phyloP scores from a whole-genome alignment of 2,329 filamentous ascomycete genomes.

The Colletotrichum sp. region DNA sequence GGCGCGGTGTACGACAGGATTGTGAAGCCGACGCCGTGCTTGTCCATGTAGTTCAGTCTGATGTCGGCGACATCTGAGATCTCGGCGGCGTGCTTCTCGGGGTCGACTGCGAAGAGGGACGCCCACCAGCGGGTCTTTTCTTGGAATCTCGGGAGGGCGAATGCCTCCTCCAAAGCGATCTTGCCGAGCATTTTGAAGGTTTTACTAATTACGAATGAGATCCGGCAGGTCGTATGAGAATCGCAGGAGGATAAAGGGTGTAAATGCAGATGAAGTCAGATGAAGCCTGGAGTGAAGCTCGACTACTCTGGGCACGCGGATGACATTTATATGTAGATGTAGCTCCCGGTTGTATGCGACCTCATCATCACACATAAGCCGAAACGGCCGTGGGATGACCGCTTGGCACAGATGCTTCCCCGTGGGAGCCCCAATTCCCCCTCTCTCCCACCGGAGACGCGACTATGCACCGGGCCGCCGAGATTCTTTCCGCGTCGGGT shows the following conservation, averaged over 20 bases:
- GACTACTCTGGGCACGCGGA: not conserved
- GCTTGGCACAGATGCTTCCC: not conserved
- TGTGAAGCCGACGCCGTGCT: constrained; percentile 51
- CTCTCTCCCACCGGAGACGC: not conserved
- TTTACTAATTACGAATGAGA: not conserved
- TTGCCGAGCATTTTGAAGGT: constrained; percentile 58
- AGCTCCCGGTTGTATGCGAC: not conserved
- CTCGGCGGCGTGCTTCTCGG: constrained; percentile 31
- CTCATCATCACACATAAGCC: not conserved
- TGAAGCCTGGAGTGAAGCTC: not conserved
- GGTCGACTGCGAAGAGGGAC: not conserved
- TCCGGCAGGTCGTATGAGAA: not conserved
- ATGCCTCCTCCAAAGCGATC: constrained; percentile 66
- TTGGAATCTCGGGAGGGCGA: constrained; percentile 48
- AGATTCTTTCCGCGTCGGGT: not conserved
- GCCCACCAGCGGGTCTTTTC: constrained; percentile 31
- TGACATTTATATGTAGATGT: not conserved
- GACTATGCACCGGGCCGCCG: not conserved
- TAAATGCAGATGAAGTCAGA: not conserved
- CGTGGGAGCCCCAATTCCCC: not conserved
- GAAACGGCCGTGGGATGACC: not conserved
- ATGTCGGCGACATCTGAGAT: constrained; percentile 46
- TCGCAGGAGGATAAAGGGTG: not conserved
- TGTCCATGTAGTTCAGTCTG: constrained; percentile 35
- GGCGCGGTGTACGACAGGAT: constrained; percentile 54